phyloP scores from a whole-genome alignment of 2,329 filamentous ascomycete genomes.

The Nemania sp. region DNA sequence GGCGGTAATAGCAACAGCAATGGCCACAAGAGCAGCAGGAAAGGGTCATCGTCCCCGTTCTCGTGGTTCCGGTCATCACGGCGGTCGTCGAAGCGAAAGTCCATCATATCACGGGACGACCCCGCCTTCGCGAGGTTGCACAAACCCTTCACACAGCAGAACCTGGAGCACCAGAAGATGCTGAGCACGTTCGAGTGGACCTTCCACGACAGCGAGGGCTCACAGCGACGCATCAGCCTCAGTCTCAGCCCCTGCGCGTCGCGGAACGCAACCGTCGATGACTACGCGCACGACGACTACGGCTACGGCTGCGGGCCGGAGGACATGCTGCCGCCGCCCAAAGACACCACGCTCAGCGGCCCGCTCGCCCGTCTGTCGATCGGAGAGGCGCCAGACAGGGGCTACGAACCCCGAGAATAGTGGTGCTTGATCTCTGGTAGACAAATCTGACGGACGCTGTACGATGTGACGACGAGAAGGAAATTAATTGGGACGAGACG shows the following conservation, averaged over 20 bases:
- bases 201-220: slow-evolving; percentile 22
- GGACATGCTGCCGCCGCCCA: slow-evolving; percentile 13
- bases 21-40: slow-evolving; percentile 5
- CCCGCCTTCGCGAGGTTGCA: slow-evolving; percentile 33
- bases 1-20: background rate
- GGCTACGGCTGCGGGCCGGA: background rate
- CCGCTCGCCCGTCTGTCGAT: slow-evolving; percentile 21
- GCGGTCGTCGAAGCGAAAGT: slow-evolving; percentile 16
- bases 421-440: background rate
- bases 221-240: slow-evolving; percentile 23
- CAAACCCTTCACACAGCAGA: slow-evolving; percentile 39
- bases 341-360: slow-evolving; percentile 21
- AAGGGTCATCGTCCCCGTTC: slow-evolving; percentile 3
- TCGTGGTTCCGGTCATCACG: slow-evolving; percentile 22
- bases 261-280: slow-evolving; percentile 34
- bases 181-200: slow-evolving; percentile 39
- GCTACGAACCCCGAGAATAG: slow-evolving; percentile 17
- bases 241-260: slow-evolving; percentile 38
- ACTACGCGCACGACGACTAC: slow-evolving; percentile 2
- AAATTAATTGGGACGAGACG: no score
- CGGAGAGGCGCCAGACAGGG: slow-evolving; percentile 24
- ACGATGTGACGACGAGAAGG: slow-evolving; percentile 16
- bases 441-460: background rate
- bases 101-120: slow-evolving; percentile 23
- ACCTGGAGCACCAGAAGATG: slow-evolving; percentile 41